These are phyloP conservation scores for Aspergillus alliaceus DNA, from an alignment of 2,329 filamentous ascomycete genomes.

Conservation along the genomic window DNA sequence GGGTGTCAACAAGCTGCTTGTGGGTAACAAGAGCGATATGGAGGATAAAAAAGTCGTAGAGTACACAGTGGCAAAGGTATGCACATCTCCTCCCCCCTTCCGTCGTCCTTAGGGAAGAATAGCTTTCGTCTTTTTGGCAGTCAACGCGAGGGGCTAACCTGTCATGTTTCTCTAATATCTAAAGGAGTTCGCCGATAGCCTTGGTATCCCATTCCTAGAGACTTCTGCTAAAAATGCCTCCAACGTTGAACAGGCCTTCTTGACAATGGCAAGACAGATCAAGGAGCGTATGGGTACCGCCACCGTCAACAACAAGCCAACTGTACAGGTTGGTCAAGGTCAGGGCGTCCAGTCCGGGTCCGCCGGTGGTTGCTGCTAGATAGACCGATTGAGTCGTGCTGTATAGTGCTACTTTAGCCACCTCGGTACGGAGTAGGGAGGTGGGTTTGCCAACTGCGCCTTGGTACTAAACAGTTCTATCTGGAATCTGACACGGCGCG, in stretches of 20 bases:
- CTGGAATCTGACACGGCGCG: conserved; percentile 4
- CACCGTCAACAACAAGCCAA: conserved; percentile 96
- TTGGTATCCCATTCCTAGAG: conserved; percentile 98
- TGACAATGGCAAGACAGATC: conserved; percentile 99
- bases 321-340: conserved; percentile 91
- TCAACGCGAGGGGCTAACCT: conserved; percentile 11
- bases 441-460: conserved; percentile 3
- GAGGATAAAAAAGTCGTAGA: conserved; percentile 99
- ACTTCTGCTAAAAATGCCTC: conserved; percentile 99
- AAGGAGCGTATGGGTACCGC: conserved; percentile 99
- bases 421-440: not conserved
- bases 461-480: conserved; percentile 1
- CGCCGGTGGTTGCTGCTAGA: conserved; percentile 87
- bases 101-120: not conserved
- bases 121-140: not conserved
- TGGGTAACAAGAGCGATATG: conserved; percentile 99
- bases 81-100: conserved; percentile 23
- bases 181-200: conserved; percentile 96
- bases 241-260: conserved; percentile 99
- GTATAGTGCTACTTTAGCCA: not conserved
- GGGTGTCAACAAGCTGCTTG: conserved; percentile 98
- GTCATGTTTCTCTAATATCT: conserved; percentile 8
- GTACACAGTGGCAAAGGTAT: conserved; percentile 98
- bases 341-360: conserved; percentile 89
- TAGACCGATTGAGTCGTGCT: conserved; percentile 15